Conservation (phyloP, 176 grass and related monocot genomes). For the Aegilops bicornis region DNA sequence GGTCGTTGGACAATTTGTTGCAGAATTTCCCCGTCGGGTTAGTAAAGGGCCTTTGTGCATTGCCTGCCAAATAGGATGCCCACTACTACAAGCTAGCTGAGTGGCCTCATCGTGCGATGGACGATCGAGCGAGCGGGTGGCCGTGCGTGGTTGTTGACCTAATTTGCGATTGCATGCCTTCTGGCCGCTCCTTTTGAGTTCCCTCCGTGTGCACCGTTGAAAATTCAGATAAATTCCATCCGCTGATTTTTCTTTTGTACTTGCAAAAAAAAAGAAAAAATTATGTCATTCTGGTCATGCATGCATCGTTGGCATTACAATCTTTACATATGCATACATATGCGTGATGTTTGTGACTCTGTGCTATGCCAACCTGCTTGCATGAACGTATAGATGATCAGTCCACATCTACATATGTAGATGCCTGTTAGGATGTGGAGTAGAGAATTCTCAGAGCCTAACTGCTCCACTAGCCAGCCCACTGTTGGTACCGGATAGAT, state of each 20-base stretch:
- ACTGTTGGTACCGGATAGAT: not conserved
- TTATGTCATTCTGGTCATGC: not conserved
- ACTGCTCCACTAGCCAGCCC: not conserved
- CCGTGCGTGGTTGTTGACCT: not conserved
- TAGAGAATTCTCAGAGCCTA: conserved; percentile 17
- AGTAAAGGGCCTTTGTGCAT: conserved; percentile 8
- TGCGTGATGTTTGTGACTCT: not conserved
- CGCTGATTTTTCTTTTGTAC: not conserved
- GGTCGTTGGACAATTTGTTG: too few species aligned
- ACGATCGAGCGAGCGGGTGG: not conserved
- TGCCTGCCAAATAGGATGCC: conserved; percentile 20
- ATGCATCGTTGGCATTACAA: not conserved
- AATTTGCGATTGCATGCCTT: not conserved
- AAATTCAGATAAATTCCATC: not conserved
- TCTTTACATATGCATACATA: too few species aligned
- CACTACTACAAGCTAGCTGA: not conserved
- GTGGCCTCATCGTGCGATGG: not conserved
- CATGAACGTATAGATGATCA: not conserved
- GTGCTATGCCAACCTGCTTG: not conserved
- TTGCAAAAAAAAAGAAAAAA: too few species aligned
- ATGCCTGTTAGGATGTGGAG: too few species aligned
- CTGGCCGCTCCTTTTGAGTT: conserved; percentile 12
- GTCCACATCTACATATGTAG: too few species aligned
- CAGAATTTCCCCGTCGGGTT: not conserved
- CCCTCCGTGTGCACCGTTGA: not conserved